phyloP scores from a whole-genome alignment of 345 rosid genomes.

The Dovyalis caffra region DNA sequence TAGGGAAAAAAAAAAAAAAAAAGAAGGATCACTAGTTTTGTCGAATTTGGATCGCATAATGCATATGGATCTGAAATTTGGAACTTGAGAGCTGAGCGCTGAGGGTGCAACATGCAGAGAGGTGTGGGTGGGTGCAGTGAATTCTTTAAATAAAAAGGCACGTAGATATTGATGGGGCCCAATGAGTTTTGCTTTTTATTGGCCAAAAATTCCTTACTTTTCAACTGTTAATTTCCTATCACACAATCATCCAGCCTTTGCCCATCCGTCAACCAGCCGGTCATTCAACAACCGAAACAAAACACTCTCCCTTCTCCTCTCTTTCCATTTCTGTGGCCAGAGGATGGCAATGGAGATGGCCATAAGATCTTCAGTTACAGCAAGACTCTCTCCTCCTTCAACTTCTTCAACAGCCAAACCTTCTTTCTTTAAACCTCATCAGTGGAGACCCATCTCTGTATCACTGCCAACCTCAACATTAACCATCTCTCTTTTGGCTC shows the following conservation, averaged over 20 bases:
- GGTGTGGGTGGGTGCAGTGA: neutral
- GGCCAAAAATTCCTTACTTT: neutral
- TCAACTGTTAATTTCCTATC: slow-evolving; percentile 11
- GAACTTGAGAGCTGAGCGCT: too few relatives aligned
- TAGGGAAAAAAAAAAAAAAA: too few relatives aligned
- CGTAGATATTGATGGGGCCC: neutral
- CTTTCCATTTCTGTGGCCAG: neutral
- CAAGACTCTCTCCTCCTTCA: slow-evolving; percentile 35
- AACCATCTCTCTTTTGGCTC: slow-evolving; percentile 56
- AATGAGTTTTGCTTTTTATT: neutral
- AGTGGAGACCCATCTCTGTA: slow-evolving; percentile 39
- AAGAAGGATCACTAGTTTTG: too few relatives aligned
- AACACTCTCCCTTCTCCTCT: neutral
- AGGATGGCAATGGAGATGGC: slow-evolving; percentile 51
- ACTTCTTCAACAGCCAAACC: slow-evolving; percentile 30
- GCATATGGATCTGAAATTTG: too few relatives aligned
- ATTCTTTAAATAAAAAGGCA: neutral
- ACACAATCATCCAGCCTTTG: neutral
- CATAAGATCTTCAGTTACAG: slow-evolving; percentile 45
- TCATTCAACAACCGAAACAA: neutral
- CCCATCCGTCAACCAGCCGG: neutral
- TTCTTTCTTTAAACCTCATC: slow-evolving; percentile 33
- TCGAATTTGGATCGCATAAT: too few relatives aligned
- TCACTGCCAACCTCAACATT: slow-evolving; percentile 57
- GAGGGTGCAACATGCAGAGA: too few relatives aligned